Percentiles rank a stretch among this genome's conserved stretches.
Evolutionary conservation across 306 rosid species (phyloP).

Genomic region (Lablab purpureus): DNA sequence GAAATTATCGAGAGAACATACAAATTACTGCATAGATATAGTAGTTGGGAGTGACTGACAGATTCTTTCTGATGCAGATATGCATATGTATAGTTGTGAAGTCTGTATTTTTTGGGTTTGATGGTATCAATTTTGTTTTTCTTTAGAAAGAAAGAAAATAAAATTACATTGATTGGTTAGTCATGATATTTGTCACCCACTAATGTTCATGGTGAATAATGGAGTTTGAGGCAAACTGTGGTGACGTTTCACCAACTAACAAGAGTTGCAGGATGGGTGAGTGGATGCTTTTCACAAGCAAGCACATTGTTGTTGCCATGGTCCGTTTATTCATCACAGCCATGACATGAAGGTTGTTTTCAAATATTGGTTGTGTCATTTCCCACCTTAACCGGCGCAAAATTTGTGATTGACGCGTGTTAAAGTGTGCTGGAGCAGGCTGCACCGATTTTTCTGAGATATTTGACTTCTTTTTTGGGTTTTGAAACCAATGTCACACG

Average conservation of each 20-base stretch:
- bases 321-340: constrained; percentile 18
- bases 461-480: background rate
- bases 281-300: constrained; percentile 29
- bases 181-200: background rate
- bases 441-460: background rate
- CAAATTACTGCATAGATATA: constrained; percentile 47
- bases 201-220: background rate
- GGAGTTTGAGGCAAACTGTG: background rate
- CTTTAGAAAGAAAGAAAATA: constrained; percentile 44
- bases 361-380: constrained; percentile 16
- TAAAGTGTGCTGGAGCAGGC: background rate
- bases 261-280: constrained; percentile 25
- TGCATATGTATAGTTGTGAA: constrained; percentile 57
- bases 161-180: constrained; percentile 51
- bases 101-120: constrained; percentile 42
- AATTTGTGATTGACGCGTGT: background rate
- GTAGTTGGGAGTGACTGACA: constrained; percentile 53
- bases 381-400: background rate
- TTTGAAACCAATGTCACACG: background rate
- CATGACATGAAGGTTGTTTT: background rate
- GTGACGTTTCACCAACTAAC: constrained; percentile 29
- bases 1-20: constrained; percentile 31
- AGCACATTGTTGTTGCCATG: constrained; percentile 25
- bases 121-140: constrained; percentile 52
- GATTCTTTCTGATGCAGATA: constrained; percentile 53